These are phyloP conservation scores for Metschnikowia hibisci DNA, from an alignment of 805 yeast species.

Conservation along the genomic window DNA sequence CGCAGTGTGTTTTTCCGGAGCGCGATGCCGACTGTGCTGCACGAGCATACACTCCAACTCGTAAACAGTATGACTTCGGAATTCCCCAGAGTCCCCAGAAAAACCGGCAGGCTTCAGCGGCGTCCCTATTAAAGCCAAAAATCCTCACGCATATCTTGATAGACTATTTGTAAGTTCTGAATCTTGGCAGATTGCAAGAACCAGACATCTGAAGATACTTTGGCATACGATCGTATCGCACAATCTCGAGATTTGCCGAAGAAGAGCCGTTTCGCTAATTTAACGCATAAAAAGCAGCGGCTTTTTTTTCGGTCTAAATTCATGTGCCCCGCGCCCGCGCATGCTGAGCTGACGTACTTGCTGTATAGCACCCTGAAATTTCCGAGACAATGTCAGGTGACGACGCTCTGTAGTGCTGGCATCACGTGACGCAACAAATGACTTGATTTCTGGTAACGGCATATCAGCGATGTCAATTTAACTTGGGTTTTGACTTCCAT, in stretches of 20 bases:
- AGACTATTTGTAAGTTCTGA: no score
- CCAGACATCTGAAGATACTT: no score
- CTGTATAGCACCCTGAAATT: not conserved
- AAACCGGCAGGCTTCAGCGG: not conserved
- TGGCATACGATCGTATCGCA: no score
- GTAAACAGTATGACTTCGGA: not conserved
- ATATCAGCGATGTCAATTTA: no score
- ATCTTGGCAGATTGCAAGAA: no score
- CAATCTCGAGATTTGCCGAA: no score
- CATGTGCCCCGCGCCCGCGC: constrained; percentile 2
- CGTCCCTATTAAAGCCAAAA: not conserved
- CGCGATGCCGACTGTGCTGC: constrained; percentile 1
- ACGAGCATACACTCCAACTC: not conserved
- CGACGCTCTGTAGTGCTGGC: not conserved
- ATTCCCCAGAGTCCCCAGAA: not conserved
- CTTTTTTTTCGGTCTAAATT: not conserved
- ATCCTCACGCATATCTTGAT: no score
- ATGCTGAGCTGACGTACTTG: not conserved
- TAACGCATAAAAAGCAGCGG: not conserved
- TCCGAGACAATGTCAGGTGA: not conserved
- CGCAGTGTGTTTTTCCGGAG: not conserved
- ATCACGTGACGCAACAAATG: not conserved
- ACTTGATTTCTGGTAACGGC: no score
- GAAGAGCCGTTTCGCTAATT: no score
- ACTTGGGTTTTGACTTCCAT: no score